phyloP scores from a whole-genome alignment of 805 yeast genomes.

The Wickerhamomyces subpelliculosus region DNA sequence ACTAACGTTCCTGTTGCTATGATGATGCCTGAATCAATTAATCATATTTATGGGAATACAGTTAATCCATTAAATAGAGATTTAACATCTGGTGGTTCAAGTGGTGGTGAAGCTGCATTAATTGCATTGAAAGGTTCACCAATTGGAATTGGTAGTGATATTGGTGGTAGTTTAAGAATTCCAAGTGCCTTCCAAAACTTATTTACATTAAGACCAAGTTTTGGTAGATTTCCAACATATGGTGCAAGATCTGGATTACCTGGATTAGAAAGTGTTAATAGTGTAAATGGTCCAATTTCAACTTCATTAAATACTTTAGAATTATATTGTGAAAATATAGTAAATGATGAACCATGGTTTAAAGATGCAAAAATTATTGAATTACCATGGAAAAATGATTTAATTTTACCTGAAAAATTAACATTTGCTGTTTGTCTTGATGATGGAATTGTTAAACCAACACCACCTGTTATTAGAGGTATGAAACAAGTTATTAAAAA shows the following conservation, averaged over 20 bases:
- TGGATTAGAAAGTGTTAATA: constrained; percentile 50
- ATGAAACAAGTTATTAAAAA: no score
- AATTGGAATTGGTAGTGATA: constrained; percentile 62
- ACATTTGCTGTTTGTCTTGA: constrained; percentile 57
- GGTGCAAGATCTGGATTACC: constrained; percentile 22
- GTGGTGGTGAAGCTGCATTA: constrained; percentile 67
- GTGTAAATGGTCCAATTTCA: constrained; percentile 67
- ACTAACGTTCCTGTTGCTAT: constrained; percentile 65
- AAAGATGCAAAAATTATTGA: constrained; percentile 31
- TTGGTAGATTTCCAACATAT: constrained; percentile 35
- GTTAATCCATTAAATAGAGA: constrained; percentile 52
- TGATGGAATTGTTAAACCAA: constrained; percentile 61
- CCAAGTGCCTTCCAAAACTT: constrained; percentile 62
- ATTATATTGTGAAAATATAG: constrained; percentile 53
- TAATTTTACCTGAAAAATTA: constrained; percentile 30
- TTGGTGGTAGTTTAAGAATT: constrained; percentile 63
- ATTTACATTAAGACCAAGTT: constrained; percentile 56
- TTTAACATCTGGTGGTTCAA: constrained; percentile 61
- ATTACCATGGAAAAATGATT: constrained; percentile 31
- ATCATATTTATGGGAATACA: constrained; percentile 53
- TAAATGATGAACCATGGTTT: constrained; percentile 57
- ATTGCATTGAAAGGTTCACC: constrained; percentile 52
- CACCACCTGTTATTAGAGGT: constrained; percentile 55
- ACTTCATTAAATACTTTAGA: constrained; percentile 61
- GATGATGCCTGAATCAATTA: constrained; percentile 63